A percentile compares a stretch with the other conserved stretches of the same genome.
These are phyloP conservation scores for Pichia sp. DNA, from an alignment of 1,139 yeast genomes.

Conservation along the genomic window DNA sequence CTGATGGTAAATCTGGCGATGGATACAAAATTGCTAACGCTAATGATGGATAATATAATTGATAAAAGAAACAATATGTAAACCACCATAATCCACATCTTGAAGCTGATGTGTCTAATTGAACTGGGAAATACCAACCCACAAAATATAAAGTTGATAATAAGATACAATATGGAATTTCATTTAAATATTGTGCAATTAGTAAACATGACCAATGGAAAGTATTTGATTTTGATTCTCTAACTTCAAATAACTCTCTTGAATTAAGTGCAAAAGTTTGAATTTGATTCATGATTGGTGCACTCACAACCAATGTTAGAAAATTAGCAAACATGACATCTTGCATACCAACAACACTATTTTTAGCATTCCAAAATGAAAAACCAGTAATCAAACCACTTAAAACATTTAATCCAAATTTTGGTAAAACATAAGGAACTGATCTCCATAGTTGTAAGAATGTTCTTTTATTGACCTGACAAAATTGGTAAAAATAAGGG, in stretches of 20 bases:
- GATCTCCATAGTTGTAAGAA: slow-evolving; percentile 41
- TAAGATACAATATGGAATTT: slow-evolving; percentile 49
- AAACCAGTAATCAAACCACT: slow-evolving; percentile 48
- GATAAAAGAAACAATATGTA: slow-evolving; percentile 47
- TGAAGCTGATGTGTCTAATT: slow-evolving; percentile 36
- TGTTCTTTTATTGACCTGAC: slow-evolving; percentile 36
- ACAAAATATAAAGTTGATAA: slow-evolving; percentile 46
- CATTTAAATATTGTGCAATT: slow-evolving; percentile 44
- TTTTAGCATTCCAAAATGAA: slow-evolving; percentile 44
- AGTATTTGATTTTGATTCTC: slow-evolving; percentile 59
- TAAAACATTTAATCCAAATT: slow-evolving; percentile 30
- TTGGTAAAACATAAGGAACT: slow-evolving; percentile 40
- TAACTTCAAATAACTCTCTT: slow-evolving; percentile 51
- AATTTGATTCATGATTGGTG: slow-evolving; percentile 50
- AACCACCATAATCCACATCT: slow-evolving; percentile 48
- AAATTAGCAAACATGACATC: slow-evolving; percentile 47
- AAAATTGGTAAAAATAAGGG: slow-evolving; percentile 34
- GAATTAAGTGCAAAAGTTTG: slow-evolving; percentile 47
- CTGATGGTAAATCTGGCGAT: slow-evolving; percentile 54
- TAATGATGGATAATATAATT: slow-evolving; percentile 45
- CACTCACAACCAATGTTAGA: slow-evolving; percentile 40
- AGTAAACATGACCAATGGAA: slow-evolving; percentile 59
- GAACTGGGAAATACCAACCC: slow-evolving; percentile 51
- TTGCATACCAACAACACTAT: slow-evolving; percentile 43
- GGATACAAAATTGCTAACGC: slow-evolving; percentile 46